Evolutionary conservation across 108 stramenopile species (phyloP).

Genomic region (Aurantiochytrium sp.): DNA sequence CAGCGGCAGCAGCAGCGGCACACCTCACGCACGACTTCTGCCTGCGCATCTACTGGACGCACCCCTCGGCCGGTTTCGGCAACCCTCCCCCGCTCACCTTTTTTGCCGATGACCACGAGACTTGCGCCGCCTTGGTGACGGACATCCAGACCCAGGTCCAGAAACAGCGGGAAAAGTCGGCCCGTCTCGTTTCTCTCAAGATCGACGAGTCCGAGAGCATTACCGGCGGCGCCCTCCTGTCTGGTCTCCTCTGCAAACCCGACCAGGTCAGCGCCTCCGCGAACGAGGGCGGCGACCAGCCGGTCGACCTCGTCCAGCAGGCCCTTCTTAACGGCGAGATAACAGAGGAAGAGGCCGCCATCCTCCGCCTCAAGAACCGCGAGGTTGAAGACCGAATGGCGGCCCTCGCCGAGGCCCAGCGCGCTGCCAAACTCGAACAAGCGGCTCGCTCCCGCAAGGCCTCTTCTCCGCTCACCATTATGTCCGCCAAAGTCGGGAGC

Average conservation of each 20-base stretch:
- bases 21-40: no score
- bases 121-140: neutral
- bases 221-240: neutral
- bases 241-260: neutral
- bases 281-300: neutral
- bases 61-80: neutral
- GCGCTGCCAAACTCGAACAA: neutral
- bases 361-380: neutral
- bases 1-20: neutral
- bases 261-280: neutral
- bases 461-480: no score
- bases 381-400: neutral
- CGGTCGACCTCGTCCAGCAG: neutral
- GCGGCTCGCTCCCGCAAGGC: no score
- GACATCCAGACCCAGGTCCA: neutral
- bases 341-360: neutral
- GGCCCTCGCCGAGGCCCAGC: neutral
- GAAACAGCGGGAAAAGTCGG: neutral
- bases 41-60: neutral
- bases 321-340: conserved; percentile 2
- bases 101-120: neutral
- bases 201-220: neutral
- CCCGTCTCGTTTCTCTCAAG: neutral
- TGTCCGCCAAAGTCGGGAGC: no score
- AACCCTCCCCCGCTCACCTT: neutral